Conservation (phyloP, 2,329 filamentous ascomycete species). For the Tolypocladium tundrense region DNA sequence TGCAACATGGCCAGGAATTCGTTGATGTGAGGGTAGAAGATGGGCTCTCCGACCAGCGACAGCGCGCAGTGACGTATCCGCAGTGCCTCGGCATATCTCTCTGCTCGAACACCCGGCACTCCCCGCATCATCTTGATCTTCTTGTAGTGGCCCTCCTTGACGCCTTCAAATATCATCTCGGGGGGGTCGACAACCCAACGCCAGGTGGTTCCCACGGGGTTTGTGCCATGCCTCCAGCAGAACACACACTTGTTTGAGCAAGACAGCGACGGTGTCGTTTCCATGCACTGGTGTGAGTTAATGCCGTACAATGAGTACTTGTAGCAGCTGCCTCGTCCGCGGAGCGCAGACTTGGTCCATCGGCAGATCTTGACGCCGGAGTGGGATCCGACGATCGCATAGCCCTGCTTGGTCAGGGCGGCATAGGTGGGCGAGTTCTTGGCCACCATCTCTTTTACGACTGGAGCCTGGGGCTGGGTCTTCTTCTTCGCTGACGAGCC, state of each 20-base stretch:
- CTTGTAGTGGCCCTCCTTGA: constrained; percentile 86
- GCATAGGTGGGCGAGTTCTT: constrained; percentile 80
- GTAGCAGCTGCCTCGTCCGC: constrained; percentile 91
- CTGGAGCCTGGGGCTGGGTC: constrained; percentile 25
- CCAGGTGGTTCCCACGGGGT: constrained; percentile 94
- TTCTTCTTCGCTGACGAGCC: constrained; percentile 38
- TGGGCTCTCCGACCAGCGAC: constrained; percentile 90
- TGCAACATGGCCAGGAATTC: constrained; percentile 80
- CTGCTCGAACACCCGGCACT: constrained; percentile 82
- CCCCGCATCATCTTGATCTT: constrained; percentile 97
- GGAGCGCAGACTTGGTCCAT: constrained; percentile 94
- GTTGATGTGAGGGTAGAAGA: constrained; percentile 97
- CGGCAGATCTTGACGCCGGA: constrained; percentile 96
- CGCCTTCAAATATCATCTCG: constrained; percentile 78
- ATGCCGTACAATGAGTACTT: constrained; percentile 98
- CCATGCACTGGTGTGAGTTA: constrained; percentile 94
- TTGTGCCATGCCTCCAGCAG: constrained; percentile 97
- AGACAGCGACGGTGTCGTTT: constrained; percentile 87
- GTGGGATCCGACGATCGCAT: constrained; percentile 89
- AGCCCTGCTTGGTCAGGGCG: constrained; percentile 90
- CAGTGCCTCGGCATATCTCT: constrained; percentile 89
- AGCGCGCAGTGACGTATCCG: constrained; percentile 87
- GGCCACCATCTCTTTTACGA: constrained; percentile 87
- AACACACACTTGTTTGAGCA: constrained; percentile 99
- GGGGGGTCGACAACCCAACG: constrained; percentile 91